Evolutionary conservation across 2,329 filamentous ascomycete species (phyloP).

Genomic region (Nothomitra cinnamomea): DNA sequence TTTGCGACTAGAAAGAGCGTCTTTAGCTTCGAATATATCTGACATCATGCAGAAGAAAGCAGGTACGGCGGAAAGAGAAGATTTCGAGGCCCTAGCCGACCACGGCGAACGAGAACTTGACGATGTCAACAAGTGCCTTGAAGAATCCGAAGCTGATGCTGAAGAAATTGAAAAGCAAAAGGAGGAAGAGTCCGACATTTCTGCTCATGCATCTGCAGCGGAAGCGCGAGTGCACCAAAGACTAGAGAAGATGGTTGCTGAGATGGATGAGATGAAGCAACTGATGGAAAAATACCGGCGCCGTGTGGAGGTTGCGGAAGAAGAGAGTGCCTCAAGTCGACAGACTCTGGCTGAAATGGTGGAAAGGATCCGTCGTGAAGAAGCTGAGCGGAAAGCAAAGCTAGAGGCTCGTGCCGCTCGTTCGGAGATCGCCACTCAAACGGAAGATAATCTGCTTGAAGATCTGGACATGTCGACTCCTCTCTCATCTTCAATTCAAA

Average conservation of each 20-base stretch:
- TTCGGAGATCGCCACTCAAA: constrained; percentile 16
- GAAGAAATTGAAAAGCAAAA: constrained; percentile 11
- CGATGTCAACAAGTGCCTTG: constrained; percentile 4
- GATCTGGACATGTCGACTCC: neutral
- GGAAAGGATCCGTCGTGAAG: constrained; percentile 56
- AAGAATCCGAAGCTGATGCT: constrained; percentile 8
- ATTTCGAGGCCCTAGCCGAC: constrained; percentile 27
- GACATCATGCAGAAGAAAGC: constrained; percentile 18
- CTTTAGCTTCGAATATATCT: constrained; percentile 17
- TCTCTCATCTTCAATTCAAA: neutral
- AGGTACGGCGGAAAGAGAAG: constrained; percentile 27
- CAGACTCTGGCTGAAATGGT: constrained; percentile 79
- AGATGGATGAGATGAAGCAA: constrained; percentile 66
- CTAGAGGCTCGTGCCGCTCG: constrained; percentile 21
- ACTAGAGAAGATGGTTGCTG: constrained; percentile 57
- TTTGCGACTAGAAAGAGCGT: constrained; percentile 48
- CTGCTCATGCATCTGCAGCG: neutral
- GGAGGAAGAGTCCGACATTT: neutral
- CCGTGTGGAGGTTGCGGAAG: constrained; percentile 65
- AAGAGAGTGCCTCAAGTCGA: constrained; percentile 53
- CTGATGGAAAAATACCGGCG: constrained; percentile 64
- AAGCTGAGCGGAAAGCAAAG: constrained; percentile 31
- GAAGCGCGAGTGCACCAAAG: constrained; percentile 43
- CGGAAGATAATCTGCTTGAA: constrained; percentile 14
- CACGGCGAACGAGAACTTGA: constrained; percentile 9